These are phyloP conservation scores for Brettanomyces nanus DNA, from an alignment of 805 yeast species.

Conservation along the genomic window DNA sequence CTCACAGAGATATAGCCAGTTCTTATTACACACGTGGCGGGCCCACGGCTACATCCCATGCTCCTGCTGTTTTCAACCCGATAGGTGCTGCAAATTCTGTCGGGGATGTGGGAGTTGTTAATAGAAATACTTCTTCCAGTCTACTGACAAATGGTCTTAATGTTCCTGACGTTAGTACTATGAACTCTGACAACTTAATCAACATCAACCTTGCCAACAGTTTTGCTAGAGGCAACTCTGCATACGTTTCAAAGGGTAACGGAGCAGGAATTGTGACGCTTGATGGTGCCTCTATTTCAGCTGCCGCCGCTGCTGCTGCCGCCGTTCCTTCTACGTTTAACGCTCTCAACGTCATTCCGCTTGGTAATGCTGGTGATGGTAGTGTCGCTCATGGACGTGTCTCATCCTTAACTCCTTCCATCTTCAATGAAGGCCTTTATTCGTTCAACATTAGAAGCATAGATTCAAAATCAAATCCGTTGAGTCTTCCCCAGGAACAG, in stretches of 20 bases:
- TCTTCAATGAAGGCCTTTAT: constrained; percentile 13
- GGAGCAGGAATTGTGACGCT: background rate
- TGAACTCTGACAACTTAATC: background rate
- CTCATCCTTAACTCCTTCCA: background rate
- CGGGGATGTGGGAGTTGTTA: too few species aligned
- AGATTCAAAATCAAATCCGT: constrained; percentile 17
- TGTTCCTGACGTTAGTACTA: background rate
- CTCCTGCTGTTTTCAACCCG: constrained; percentile 5
- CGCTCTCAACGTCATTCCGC: too few species aligned
- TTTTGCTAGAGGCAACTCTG: background rate
- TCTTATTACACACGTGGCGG: constrained; percentile 1
- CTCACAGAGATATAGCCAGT: background rate
- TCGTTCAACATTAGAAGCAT: constrained; percentile 16
- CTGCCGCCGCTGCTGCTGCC: background rate
- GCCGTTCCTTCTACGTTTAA: background rate
- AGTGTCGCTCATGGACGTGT: background rate
- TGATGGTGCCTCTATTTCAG: background rate
- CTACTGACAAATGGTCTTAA: background rate
- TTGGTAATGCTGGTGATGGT: too few species aligned
- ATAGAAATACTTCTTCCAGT: too few species aligned
- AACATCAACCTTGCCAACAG: background rate
- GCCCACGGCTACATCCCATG: constrained; percentile 13
- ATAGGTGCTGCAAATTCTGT: background rate
- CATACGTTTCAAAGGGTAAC: background rate
- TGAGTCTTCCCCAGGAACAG: constrained; percentile 14